Percentiles rank a stretch among this genome's conserved stretches.
These are phyloP conservation scores for Apodospora peruviana DNA, from an alignment of 495 filamentous ascomycete genomes.

Conservation along the genomic window DNA sequence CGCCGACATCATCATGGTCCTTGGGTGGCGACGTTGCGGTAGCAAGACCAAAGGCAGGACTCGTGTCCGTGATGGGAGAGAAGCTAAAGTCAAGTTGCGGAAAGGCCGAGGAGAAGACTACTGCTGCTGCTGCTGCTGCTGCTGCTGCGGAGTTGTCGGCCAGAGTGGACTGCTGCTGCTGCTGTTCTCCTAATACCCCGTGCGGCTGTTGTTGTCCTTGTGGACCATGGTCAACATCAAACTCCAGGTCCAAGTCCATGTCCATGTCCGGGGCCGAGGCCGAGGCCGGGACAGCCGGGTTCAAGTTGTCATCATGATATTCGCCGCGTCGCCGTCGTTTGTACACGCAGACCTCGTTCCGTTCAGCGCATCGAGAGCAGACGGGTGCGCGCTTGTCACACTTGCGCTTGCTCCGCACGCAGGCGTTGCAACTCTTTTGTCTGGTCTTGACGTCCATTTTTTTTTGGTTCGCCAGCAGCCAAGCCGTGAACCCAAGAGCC, in stretches of 20 bases:
- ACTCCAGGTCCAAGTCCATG: not conserved
- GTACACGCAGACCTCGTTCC: not conserved
- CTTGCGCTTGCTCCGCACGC: slow-evolving; percentile 30
- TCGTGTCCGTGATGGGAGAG: not conserved
- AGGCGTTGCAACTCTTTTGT: slow-evolving; percentile 35
- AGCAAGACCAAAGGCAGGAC: not conserved
- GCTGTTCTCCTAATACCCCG: not conserved
- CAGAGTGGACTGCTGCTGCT: not conserved
- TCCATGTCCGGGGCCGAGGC: no score
- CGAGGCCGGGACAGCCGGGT: no score
- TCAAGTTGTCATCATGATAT: no score
- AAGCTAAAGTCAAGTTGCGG: not conserved
- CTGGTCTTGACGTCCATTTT: slow-evolving; percentile 5
- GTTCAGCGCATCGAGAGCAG: slow-evolving; percentile 26
- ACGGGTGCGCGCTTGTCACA: slow-evolving; percentile 31
- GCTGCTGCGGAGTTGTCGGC: not conserved
- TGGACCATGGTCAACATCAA: not conserved
- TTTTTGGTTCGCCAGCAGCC: no score
- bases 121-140: not conserved
- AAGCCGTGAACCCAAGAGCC: no score
- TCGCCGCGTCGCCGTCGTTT: not conserved
- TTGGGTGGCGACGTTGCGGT: not conserved
- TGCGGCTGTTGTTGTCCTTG: not conserved
- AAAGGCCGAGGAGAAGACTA: not conserved
- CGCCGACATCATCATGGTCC: not conserved